phyloP scores from a whole-genome alignment of 192 early-diverging fungal genomes.

The Coemansia sp. region DNA sequence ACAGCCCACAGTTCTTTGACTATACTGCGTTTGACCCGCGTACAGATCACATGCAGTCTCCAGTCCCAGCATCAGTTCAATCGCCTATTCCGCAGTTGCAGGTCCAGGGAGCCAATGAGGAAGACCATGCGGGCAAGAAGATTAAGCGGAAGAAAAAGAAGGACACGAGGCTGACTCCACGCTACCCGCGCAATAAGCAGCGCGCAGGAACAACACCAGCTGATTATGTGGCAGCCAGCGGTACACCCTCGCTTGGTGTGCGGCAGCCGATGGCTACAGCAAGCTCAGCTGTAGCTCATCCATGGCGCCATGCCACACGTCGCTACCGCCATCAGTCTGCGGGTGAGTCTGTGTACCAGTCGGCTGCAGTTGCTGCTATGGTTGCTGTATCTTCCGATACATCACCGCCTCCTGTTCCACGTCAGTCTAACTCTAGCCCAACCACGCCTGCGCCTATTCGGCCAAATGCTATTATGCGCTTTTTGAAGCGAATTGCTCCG shows the following conservation, averaged over 20 bases:
- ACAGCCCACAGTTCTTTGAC: conserved; percentile 1
- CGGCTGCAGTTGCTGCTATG: conserved; percentile 9
- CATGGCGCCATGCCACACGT: conserved; percentile 6
- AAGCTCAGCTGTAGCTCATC: neutral
- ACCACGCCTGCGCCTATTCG: conserved; percentile 15
- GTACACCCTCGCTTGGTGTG: neutral
- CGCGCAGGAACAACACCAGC: conserved; percentile 1
- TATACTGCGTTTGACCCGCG: neutral
- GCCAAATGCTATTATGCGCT: conserved; percentile 45
- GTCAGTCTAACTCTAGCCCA: neutral
- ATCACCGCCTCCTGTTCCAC: neutral
- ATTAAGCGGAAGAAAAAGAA: conserved; percentile 4
- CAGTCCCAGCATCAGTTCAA: neutral
- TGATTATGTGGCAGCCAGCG: conserved; percentile 2
- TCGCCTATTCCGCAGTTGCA: neutral
- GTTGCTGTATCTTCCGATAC: conserved; percentile 8
- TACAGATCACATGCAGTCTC: neutral
- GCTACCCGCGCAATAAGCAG: conserved; percentile 3
- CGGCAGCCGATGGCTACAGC: conserved; percentile 2
- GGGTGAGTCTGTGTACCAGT: conserved; percentile 23
- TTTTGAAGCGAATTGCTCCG: conserved; percentile 43
- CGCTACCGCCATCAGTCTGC: conserved; percentile 30
- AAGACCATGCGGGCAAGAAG: conserved; percentile 6
- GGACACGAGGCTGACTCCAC: neutral
- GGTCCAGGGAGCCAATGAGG: neutral